A percentile compares a stretch with the other conserved stretches of the same genome.
Conservation (phyloP, 2,329 filamentous ascomycete genomes). For the Cladophialophora yegresii region DNA sequence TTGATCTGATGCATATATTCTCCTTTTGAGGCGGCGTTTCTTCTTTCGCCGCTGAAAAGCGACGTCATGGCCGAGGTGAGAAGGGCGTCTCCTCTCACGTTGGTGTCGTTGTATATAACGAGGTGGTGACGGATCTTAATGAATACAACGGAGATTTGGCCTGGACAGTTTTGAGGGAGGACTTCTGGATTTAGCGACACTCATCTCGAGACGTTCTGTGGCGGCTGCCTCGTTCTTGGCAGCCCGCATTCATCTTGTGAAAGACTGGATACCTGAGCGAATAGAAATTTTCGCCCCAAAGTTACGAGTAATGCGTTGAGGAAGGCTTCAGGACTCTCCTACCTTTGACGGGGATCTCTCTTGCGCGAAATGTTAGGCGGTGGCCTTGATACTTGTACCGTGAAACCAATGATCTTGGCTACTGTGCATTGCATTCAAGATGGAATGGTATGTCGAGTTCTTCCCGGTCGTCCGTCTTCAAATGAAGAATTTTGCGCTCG, state of each 20-base stretch:
- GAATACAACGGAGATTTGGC: not conserved
- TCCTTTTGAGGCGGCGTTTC: not conserved
- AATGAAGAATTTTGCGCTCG: not conserved
- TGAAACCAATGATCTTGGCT: not conserved
- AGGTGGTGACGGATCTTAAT: not conserved
- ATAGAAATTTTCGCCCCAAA: not conserved
- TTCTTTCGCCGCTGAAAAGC: not conserved
- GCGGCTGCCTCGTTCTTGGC: not conserved
- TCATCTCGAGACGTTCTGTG: not conserved
- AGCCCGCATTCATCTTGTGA: not conserved
- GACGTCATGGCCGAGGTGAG: not conserved
- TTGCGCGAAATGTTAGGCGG: not conserved
- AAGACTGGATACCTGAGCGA: not conserved
- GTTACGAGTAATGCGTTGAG: not conserved
- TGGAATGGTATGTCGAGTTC: not conserved
- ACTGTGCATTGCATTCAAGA: not conserved
- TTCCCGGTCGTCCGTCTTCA: not conserved
- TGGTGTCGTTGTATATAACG: conserved; percentile 8
- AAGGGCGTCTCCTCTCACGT: not conserved
- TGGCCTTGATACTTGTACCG: too few relatives aligned
- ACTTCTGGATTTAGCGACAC: conserved; percentile 2
- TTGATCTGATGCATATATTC: conserved; percentile 45
- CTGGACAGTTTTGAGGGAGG: not conserved
- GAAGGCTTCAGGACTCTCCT: not conserved
- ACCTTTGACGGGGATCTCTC: not conserved